A percentile compares a stretch with the other conserved stretches of the same genome.
These are phyloP conservation scores for Blastobotrys elegans DNA, from an alignment of 1,139 yeast species.

Conservation along the genomic window DNA sequence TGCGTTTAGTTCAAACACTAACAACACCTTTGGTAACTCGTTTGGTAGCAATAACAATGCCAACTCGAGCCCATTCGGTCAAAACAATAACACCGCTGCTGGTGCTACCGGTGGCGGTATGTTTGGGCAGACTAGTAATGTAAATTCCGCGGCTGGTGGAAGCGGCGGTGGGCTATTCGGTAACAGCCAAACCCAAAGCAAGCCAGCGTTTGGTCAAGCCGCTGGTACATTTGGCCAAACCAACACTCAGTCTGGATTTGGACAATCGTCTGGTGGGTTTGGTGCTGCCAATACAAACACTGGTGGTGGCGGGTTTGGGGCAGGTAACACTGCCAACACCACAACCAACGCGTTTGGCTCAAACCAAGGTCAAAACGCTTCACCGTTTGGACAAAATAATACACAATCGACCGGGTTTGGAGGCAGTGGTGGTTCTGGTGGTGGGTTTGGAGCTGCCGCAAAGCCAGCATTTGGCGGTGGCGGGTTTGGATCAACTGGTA, in stretches of 20 bases:
- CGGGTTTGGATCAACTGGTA: not conserved
- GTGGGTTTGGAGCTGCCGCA: conserved; percentile 1
- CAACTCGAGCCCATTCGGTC: conserved; percentile 13
- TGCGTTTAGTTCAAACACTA: conserved; percentile 24
- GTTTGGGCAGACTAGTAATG: conserved; percentile 13
- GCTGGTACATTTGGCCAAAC: conserved; percentile 5
- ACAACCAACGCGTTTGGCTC: conserved; percentile 21
- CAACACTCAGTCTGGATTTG: conserved; percentile 20
- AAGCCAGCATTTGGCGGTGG: not conserved
- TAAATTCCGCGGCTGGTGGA: not conserved
- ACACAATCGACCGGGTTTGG: too few species aligned
- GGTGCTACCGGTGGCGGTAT: conserved; percentile 24
- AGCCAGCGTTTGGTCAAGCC: conserved; percentile 3
- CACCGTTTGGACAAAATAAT: conserved; percentile 1
- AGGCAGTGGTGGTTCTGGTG: conserved; percentile 13
- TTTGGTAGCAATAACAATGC: conserved; percentile 23
- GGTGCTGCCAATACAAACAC: conserved; percentile 15
- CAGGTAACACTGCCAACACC: conserved; percentile 10
- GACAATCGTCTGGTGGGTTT: conserved; percentile 24
- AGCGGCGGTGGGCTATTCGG: conserved; percentile 26
- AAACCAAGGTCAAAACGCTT: conserved; percentile 1
- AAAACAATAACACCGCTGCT: conserved; percentile 9
- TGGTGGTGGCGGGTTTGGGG: conserved; percentile 4
- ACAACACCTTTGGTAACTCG: conserved; percentile 11
- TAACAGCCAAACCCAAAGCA: not conserved